Conservation (phyloP, 208 protist genomes). For the Wallacemonas rigidus region DNA sequence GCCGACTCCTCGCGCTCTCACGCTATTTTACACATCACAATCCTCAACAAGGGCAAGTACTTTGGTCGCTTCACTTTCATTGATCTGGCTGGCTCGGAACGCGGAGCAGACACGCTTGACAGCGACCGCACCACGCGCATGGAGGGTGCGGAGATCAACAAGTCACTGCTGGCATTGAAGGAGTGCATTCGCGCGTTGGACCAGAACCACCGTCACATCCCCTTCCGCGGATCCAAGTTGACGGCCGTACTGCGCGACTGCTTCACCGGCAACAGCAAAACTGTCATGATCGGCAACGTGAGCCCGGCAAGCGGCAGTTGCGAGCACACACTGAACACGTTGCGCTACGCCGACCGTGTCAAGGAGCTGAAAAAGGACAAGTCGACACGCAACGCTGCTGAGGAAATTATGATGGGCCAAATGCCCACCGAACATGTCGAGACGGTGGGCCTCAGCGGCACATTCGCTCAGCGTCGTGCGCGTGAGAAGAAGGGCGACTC, state of each 20-base stretch:
- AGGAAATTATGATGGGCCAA: slow-evolving; percentile 94
- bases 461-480: slow-evolving; percentile 83
- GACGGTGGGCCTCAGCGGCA: slow-evolving; percentile 70
- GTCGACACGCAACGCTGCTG: slow-evolving; percentile 65
- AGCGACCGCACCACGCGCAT: slow-evolving; percentile 80
- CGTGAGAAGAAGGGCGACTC: slow-evolving; percentile 52
- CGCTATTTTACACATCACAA: slow-evolving; percentile 93
- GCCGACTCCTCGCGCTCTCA: slow-evolving; percentile 94
- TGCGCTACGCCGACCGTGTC: slow-evolving; percentile 86
- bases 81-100: slow-evolving; percentile 94
- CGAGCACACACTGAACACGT: slow-evolving; percentile 85
- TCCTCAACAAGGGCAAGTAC: slow-evolving; percentile 90
- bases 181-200: slow-evolving; percentile 90
- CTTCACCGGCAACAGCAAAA: slow-evolving; percentile 92
- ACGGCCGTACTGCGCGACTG: slow-evolving; percentile 92
- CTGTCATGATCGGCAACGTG: slow-evolving; percentile 95
- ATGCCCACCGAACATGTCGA: slow-evolving; percentile 89
- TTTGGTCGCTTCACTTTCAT: slow-evolving; percentile 90
- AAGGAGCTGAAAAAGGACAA: slow-evolving; percentile 95
- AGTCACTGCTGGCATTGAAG: slow-evolving; percentile 88
- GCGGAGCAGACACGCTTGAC: slow-evolving; percentile 73
- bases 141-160: slow-evolving; percentile 92
- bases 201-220: slow-evolving; percentile 86
- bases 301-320: slow-evolving; percentile 82
- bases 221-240: slow-evolving; percentile 93